Conservation (phyloP, 208 protist genomes). For the Crithidia brevicula region DNA sequence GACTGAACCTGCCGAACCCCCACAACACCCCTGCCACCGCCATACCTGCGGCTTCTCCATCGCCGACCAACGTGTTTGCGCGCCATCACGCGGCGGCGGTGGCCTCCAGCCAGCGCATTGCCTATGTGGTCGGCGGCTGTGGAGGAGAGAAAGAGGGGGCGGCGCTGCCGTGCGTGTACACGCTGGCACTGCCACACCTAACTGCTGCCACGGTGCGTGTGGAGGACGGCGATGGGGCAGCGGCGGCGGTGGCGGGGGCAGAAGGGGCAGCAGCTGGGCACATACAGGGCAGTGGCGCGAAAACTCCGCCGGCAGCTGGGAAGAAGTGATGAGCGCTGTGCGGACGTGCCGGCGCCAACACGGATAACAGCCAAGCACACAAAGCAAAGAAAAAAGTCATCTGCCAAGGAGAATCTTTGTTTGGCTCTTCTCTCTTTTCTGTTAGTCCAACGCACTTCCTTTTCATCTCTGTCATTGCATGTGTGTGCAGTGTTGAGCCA, state of each 20-base stretch:
- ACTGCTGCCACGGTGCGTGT: conserved; percentile 13
- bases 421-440: too few relatives aligned
- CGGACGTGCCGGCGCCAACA: too few relatives aligned
- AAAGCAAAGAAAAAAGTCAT: too few relatives aligned
- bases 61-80: conserved; percentile 5
- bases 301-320: not conserved
- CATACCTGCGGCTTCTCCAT: not conserved
- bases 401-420: too few relatives aligned
- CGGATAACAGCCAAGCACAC: too few relatives aligned
- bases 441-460: too few relatives aligned
- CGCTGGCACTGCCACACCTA: conserved; percentile 21
- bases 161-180: conserved; percentile 16
- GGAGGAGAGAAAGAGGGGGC: not conserved
- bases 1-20: conserved; percentile 11
- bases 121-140: conserved; percentile 61
- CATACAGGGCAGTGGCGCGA: not conserved
- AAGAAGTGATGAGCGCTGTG: too few relatives aligned
- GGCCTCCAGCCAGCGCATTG: conserved; percentile 39
- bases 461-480: too few relatives aligned
- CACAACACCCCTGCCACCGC: not conserved
- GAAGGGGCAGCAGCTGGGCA: not conserved
- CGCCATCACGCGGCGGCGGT: conserved; percentile 47
- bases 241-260: not conserved
- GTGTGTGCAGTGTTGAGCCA: too few relatives aligned
- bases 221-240: conserved; percentile 1